Base-by-base conservation (phyloP, 2,329 filamentous ascomycete species). In the Cladosporium sp. region DNA sequence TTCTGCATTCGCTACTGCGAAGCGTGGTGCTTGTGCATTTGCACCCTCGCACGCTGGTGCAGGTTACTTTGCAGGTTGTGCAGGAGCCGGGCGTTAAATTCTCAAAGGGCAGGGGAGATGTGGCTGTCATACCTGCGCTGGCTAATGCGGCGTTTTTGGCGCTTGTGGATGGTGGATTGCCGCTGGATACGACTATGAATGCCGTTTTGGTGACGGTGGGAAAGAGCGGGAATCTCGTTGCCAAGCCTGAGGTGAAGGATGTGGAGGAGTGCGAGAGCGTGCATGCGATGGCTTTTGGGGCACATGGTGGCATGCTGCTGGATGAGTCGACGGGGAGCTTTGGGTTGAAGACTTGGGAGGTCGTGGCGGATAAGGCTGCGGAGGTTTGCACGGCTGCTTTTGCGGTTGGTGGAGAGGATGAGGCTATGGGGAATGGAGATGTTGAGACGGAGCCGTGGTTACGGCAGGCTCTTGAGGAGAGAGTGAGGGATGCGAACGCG, bases 251-350 rank as follows among this genome's bases (percentile, higher is more conserved):
- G 3, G 74, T 81, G 5, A 73, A 78, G 18, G 77, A 86, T 53
- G 75, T 84, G 39, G 75, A 81, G 56, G 70, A 72, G 39, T 84
- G 86, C 9, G 76, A 72, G 49, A 94, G 89, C 4, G 71, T 88
- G 18, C 92, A 96, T 65, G 88, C 86, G n/a, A 76, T 96, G 51
- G 85, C 83, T 5, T 95, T 93, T 65, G 85, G 84, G n/a, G 83
- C 84, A 1, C 74, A 82, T 45, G 80, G 84, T 7, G 82, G 88
- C 52, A 72, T 95, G 45, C 70, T 96, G 18, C 69, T 95, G 36
- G 83, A 80, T 29, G 87, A 95, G 69, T 95, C 89, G 61, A 83
- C 92, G 60, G 92, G 92, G 0, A 70, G 72, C 3, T 97, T 96
- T 64, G 80, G 81, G 40, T 74, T 86, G 57, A 76, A 82, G 12